Percentiles rank a stretch among this genome's conserved stretches.
These are phyloP conservation scores for Penicillium sp. DNA, from an alignment of 2,329 filamentous ascomycete species.

Conservation along the genomic window DNA sequence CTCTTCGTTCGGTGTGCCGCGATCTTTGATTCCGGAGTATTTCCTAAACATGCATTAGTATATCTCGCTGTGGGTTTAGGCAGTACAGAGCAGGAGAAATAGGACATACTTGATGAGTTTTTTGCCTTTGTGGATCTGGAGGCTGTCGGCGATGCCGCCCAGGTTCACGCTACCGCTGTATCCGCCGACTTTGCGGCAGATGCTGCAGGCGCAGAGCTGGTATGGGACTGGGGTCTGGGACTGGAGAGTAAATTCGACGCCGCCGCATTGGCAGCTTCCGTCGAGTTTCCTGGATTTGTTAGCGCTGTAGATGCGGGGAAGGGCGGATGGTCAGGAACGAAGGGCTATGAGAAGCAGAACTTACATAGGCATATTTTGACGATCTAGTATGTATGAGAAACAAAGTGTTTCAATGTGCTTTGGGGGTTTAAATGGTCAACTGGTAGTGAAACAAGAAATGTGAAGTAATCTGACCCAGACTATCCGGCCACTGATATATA, in stretches of 20 bases:
- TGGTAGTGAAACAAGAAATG: background rate
- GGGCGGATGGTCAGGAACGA: background rate
- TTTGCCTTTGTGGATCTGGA: conserved; percentile 44
- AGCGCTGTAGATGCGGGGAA: background rate
- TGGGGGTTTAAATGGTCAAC: background rate
- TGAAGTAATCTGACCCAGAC: background rate
- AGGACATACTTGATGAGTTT: conserved; percentile 45
- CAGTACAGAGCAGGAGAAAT: background rate
- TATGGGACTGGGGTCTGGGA: conserved; percentile 50
- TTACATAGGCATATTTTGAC: conserved; percentile 24
- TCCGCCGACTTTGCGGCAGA: conserved; percentile 50
- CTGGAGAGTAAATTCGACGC: conserved; percentile 47
- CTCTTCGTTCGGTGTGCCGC: conserved; percentile 40
- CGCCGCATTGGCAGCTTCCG: conserved; percentile 51
- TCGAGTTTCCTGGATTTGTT: conserved; percentile 42
- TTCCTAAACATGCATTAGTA: conserved; percentile 33
- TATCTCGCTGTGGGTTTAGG: background rate
- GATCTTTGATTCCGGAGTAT: conserved; percentile 46
- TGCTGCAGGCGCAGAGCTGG: conserved; percentile 50
- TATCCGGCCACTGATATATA: conserved; percentile 1
- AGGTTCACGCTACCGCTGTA: conserved; percentile 48
- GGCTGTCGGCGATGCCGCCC: conserved; percentile 44
- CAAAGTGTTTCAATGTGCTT: background rate
- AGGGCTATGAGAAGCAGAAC: conserved; percentile 6
- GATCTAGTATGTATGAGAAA: background rate